phyloP scores from a whole-genome alignment of 495 filamentous ascomycete species.

The Annulohypoxylon moriforme region DNA sequence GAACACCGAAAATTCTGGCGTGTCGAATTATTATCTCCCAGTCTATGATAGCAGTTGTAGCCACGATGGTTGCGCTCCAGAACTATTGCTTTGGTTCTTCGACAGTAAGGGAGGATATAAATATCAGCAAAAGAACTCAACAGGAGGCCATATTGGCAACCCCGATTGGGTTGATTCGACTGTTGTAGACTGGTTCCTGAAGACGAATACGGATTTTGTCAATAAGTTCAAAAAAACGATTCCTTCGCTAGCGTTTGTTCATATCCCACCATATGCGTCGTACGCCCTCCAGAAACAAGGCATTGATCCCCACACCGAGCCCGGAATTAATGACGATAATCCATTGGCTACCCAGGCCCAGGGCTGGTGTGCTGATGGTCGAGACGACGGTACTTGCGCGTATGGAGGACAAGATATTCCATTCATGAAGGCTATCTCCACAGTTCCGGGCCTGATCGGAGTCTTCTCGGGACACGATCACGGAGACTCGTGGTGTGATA shows the following conservation, averaged over 20 bases:
- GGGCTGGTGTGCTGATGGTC: constrained; percentile 60
- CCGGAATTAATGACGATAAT: constrained; percentile 74
- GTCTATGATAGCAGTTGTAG: constrained; percentile 52
- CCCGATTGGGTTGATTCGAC: constrained; percentile 59
- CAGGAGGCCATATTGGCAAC: constrained; percentile 47
- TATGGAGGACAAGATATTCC: constrained; percentile 68
- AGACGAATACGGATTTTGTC: constrained; percentile 58
- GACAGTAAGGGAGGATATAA: constrained; percentile 72
- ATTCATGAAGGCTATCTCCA: constrained; percentile 73
- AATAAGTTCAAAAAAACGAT: constrained; percentile 56
- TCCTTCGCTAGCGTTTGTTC: constrained; percentile 77
- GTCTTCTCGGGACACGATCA: constrained; percentile 79
- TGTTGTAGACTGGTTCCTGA: constrained; percentile 71
- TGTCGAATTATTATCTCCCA: constrained; percentile 76
- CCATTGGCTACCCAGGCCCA: constrained; percentile 65
- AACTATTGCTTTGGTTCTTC: constrained; percentile 79
- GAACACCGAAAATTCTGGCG: constrained; percentile 59
- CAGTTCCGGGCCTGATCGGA: constrained; percentile 68
- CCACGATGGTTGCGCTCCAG: constrained; percentile 41
- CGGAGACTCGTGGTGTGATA: constrained; percentile 72
- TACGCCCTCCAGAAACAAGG: constrained; percentile 60
- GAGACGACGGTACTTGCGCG: constrained; percentile 48
- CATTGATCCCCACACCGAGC: constrained; percentile 57
- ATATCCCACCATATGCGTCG: constrained; percentile 74
- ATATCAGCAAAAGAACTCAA: constrained; percentile 59